Evolutionary conservation across 306 rosid genomes (phyloP).

Genomic region (Cucurbita argyrosperma): DNA sequence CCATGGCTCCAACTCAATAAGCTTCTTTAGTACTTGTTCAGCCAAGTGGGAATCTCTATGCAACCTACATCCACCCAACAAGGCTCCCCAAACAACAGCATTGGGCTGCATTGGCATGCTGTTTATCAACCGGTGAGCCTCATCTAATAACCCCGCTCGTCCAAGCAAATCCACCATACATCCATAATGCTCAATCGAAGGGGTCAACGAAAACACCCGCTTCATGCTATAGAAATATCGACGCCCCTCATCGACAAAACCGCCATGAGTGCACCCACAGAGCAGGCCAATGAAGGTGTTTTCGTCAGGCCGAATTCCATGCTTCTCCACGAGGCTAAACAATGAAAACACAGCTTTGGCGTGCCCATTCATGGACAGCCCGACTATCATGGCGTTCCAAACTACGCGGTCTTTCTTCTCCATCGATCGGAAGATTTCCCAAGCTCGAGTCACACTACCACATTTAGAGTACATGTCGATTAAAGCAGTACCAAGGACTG

Average conservation of each 20-base stretch:
- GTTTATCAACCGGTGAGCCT: background rate
- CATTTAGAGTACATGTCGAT: slow-evolving; percentile 70
- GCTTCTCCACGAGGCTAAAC: slow-evolving; percentile 47
- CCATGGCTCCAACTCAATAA: slow-evolving; percentile 63
- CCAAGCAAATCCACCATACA: slow-evolving; percentile 1
- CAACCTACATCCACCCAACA: background rate
- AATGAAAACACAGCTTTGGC: slow-evolving; percentile 41
- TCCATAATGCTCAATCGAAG: background rate
- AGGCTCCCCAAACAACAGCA: slow-evolving; percentile 2
- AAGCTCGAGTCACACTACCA: slow-evolving; percentile 39
- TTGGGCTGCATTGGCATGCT: background rate
- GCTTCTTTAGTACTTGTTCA: slow-evolving; percentile 26
- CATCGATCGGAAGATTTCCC: slow-evolving; percentile 44
- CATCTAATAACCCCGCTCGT: background rate
- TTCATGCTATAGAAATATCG: slow-evolving; percentile 38
- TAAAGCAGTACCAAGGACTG: slow-evolving; percentile 53
- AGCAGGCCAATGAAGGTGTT: slow-evolving; percentile 60
- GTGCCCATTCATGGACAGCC: slow-evolving; percentile 58
- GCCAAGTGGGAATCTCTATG: background rate
- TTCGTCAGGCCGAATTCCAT: slow-evolving; percentile 37
- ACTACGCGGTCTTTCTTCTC: slow-evolving; percentile 43
- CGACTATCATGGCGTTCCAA: slow-evolving; percentile 48
- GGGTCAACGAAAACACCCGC: slow-evolving; percentile 19
- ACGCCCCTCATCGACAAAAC: slow-evolving; percentile 53
- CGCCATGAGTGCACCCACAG: slow-evolving; percentile 65